Base-by-base conservation (phyloP, 2,329 filamentous ascomycete species). In the Botryotinia narcissicola region DNA sequence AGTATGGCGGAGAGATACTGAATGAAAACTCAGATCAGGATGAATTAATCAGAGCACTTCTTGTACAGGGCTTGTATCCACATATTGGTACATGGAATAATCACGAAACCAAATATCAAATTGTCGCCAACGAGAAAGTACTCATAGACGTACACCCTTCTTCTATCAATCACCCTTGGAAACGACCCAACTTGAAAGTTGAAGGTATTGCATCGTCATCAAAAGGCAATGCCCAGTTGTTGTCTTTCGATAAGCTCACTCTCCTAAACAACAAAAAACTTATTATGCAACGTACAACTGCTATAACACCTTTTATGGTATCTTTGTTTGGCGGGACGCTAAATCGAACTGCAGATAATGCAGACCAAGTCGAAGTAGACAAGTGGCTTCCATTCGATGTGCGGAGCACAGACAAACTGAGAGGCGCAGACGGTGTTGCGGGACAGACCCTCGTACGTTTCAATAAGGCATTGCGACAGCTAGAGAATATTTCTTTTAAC, bases 21-120 rank as follows among this genome's bases (percentile, higher is more conserved):
- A 87, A 88, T 73, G 76, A 79, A 42, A 85, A 87, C 76, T 84
- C 85, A 5, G 73, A 80, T 48, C 84, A 83, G 57, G 73, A 79
- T 1, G 77, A 81, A 1, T 80, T 88, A 40, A 81, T 87, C 71
- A 86, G 85, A 73, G 83, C 84, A 22, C 79, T 88, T n/a, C 75
- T 84, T 6, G 74, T 84, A 20, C 83, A 85, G 29, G 84, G 84
- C 18, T 77, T 83, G 35, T 82, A 84, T 72, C 84, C 85, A 4
- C 86, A 87, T 69, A 64, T 87, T 40, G 85, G 82, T 40, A 29
- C 72, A 42, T 69, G 51, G 46, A 57, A 51, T n/a, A 22, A 20
- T 35, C 0, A 35, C 20, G 12, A 40, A n/a, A 35, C 12, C 10
- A 40, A 18, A 40, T 60, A 70, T 51, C 63, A 64, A 51, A 57